phyloP scores from a whole-genome alignment of 2,329 filamentous ascomycete species.

The Trichoderma pleuroti region DNA sequence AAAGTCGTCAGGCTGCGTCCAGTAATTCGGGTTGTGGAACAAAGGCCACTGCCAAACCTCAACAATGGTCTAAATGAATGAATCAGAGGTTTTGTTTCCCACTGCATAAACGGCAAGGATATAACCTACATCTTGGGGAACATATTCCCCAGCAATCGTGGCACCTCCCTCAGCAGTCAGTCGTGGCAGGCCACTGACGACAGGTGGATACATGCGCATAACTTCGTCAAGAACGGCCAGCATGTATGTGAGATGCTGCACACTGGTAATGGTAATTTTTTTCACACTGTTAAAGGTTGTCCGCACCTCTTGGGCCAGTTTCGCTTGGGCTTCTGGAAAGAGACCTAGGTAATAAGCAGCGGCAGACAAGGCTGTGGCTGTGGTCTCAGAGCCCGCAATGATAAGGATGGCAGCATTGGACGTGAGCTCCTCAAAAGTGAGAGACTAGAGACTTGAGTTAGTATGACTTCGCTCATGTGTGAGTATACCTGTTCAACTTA shows the following conservation, averaged over 20 bases:
- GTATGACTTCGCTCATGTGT: background rate
- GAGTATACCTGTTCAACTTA: background rate
- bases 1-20: slow-evolving; percentile 33
- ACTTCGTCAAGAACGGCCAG: slow-evolving; percentile 50
- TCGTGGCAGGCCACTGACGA: slow-evolving; percentile 37
- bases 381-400: slow-evolving; percentile 34
- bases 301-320: slow-evolving; percentile 35
- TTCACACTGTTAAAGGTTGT: slow-evolving; percentile 12
- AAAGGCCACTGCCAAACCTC: slow-evolving; percentile 35
- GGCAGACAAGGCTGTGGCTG: slow-evolving; percentile 30
- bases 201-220: slow-evolving; percentile 44
- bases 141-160: slow-evolving; percentile 28
- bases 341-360: slow-evolving; percentile 28
- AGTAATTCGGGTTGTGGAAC: slow-evolving; percentile 33
- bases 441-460: background rate
- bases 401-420: slow-evolving; percentile 23
- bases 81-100: background rate
- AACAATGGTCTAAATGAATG: slow-evolving; percentile 28
- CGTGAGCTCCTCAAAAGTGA: slow-evolving; percentile 18
- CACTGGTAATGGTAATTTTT: slow-evolving; percentile 19
- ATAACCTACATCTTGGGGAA: slow-evolving; percentile 32
- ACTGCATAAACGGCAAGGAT: background rate
- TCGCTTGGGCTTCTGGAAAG: slow-evolving; percentile 30
- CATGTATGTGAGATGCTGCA: slow-evolving; percentile 37
- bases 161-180: slow-evolving; percentile 30